Base-by-base conservation (phyloP, 1,284 basidiomycete genomes). In the Cryptococcus hybrid region DNA sequence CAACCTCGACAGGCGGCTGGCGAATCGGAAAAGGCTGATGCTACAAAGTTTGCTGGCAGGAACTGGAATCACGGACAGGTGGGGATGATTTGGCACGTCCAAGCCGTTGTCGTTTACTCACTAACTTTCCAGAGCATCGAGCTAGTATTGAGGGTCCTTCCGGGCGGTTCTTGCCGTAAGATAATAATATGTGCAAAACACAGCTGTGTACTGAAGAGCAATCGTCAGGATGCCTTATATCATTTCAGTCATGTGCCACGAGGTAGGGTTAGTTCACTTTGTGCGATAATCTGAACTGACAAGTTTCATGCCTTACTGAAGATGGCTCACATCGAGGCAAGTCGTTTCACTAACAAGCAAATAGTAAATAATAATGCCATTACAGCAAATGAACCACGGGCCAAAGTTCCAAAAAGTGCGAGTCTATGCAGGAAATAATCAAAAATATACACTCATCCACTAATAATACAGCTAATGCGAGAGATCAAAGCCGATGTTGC, bases 11-110 rank as follows among this genome's bases (percentile, higher is more conserved):
- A 60, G 35, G 48, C 35, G n/a, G 36, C 12, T 12, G 9, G 15
- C 35, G 30, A 4, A 30, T 30, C 4, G 30, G 30, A 4, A 4
- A 30, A 30, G n/a, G n/a, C 37, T 50, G 15, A 35, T 45, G 30
- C 12, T 9, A 9, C 35, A 2, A 35, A 73, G 73, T 78, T 76
- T 50, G 76, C 74, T 0, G 78, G 78, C 0, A 56, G 75, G 13
- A 75, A 78, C 59, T 78, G 76, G 76, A 80, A 79, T 58, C 69
- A 76, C 54, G 79, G 79, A 5, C 76, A 79, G 57, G 71, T 77
- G 37, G 48, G 65, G 18, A 18, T 18, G 37, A 15, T 30, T 30
- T 30, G 30, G 9, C 5, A 15, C 36, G 4, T 38, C 37, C n/a
- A 42, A 9, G n/a, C 35, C 6, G 35, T 12, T 51, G 12, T n/a